A percentile compares a stretch with the other conserved stretches of the same genome.
These are phyloP conservation scores for Quercus parvula DNA, from an alignment of 306 rosid species.

Conservation along the genomic window DNA sequence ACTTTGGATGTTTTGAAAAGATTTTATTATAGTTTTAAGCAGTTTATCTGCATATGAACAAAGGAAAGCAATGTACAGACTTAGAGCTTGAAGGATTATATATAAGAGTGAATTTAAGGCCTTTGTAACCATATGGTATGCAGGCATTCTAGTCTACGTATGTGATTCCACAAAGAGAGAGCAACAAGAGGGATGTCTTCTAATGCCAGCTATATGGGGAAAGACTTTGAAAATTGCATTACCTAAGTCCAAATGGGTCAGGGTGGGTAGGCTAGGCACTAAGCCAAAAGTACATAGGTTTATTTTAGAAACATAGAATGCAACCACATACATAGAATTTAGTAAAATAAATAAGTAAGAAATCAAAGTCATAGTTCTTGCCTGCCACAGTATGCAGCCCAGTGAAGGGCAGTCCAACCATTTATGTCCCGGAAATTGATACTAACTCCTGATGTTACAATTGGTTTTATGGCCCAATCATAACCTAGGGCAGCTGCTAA, in stretches of 20 bases:
- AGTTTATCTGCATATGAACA: background rate
- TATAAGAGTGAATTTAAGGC: background rate
- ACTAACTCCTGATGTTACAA: conserved; percentile 67
- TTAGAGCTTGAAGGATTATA: background rate
- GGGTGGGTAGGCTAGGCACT: background rate
- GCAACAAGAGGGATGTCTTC: background rate
- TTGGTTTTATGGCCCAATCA: conserved; percentile 78
- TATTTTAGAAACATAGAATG: background rate
- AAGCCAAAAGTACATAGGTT: background rate
- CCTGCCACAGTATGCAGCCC: conserved; percentile 96
- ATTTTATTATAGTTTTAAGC: conserved; percentile 1
- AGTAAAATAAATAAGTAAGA: background rate
- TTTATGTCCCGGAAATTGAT: conserved; percentile 82
- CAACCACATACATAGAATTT: conserved; percentile 5
- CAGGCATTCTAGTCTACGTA: background rate
- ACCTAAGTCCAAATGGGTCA: background rate
- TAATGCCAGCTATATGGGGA: background rate
- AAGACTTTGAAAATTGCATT: background rate
- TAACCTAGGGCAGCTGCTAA: conserved; percentile 78
- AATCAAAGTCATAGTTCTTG: conserved; percentile 28
- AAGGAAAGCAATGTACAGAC: background rate
- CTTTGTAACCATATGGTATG: background rate
- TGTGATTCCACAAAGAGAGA: background rate
- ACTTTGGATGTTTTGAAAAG: conserved; percentile 4
- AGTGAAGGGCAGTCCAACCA: conserved; percentile 93